Base-by-base conservation (phyloP, 257 asterid genomes). In the Petrea volubilis region DNA sequence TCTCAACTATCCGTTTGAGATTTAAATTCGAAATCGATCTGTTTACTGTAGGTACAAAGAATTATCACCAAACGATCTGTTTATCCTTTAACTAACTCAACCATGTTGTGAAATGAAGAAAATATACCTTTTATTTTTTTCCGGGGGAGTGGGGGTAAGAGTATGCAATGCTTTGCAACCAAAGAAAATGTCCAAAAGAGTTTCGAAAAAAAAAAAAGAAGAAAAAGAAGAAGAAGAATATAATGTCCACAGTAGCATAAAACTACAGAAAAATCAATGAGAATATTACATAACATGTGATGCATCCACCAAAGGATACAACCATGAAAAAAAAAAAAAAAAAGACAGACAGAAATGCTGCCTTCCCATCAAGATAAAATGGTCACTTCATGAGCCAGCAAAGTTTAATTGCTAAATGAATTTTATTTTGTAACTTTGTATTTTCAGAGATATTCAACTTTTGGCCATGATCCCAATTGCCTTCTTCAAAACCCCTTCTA, bases 271-370 rank as follows among this genome's bases (percentile, higher is more conserved):
- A 73, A 78, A 70, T 60, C 66, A 47, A 44, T 78, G 75, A 66
- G 77, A 84, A 78, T 62, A 60, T 59, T 76, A 80, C 85, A 85
- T 63, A 85, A 83, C 96, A 86, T 85, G 96, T 67, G 79, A 28
- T 79, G 85, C 76, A 78, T 73, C 78, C 73, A 41, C 49, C 25
- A 63, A 72, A 50, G 74, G 73, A 68, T 49, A 71, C 85, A 86
- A 56, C 84, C 97, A 91, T 91, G 94, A 77, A 88, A 86, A 87
- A 72, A 83, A 67, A 23, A 40, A 85, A 80, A 66, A 21, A 73
- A 71, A 82, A 62, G 21, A 58, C 36, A 28, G 68, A 53, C 40
- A 58, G 67, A 43, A 80, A 57, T n/a, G 64, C 40, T 68, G n/a
- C 70, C 74, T 77, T 68, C 70, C 86, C 83, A 70, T 74, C 74